Base-by-base conservation (phyloP, 768 basidiomycete genomes). In the Coprinopsis cinerea region DNA sequence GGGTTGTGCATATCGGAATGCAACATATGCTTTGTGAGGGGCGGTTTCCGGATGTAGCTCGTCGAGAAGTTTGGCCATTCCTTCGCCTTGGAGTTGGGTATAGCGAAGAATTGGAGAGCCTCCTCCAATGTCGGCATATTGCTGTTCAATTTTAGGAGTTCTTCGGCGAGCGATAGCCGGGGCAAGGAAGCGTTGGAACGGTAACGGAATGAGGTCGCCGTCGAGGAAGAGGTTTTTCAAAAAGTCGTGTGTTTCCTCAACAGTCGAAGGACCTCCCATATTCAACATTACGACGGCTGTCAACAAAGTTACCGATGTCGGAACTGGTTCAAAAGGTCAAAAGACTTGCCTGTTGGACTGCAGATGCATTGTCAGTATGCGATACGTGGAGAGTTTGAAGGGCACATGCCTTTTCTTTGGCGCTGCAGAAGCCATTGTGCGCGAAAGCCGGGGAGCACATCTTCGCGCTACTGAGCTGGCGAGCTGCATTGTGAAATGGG, bases 61-160 rank as follows among this genome's bases (percentile, higher is more conserved):
- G 66, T 99, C 94, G 18, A 98, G 79, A 51, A 98, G 76, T 46
- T 78, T 72, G 26, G 82, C 88, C 94, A 99, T 93, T 53, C 82
- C 86, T 44, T 83, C 80, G 32, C 95, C 96, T 67, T 99, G 96
- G 20, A 82, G 62, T 53, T 83, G 74, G 5, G 95, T 96, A 72
- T 94, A 97, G 43, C 76, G 78, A 47, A 95, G 77, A 64, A 99
- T 99, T 10, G 96, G 96, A 2, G 92, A 96, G 22, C 96, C 96
- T 22, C 95, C 96, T 15, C 96, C 96, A 60, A 99, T 99, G 41
- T 80, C 92, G 7, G 76, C 72, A 69, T 99, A 99, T 66, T 99
- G 96, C 63, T 90, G 70, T 66, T 97, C 95, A 58, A 98, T 98
- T 59, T 85, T 74, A 13, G 95, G 93, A 0, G 94, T 90, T 11